phyloP scores from a whole-genome alignment of 768 basidiomycete species.

The Pluteus cervinus region DNA sequence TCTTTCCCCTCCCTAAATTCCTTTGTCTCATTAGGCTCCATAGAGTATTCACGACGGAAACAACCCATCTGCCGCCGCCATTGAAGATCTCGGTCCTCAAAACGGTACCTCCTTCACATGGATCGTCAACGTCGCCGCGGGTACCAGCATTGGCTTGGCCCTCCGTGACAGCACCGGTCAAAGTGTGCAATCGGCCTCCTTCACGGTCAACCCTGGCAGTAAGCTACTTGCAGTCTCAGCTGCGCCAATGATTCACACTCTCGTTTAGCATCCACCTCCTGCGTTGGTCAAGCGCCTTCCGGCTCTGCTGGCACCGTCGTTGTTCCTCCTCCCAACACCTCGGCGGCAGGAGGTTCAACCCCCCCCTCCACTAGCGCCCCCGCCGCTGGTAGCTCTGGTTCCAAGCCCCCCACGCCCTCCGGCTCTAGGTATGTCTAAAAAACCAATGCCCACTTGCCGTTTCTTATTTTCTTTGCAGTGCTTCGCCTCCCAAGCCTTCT shows the following conservation, averaged over 20 bases:
- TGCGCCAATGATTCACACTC: not conserved
- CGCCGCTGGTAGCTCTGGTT: not conserved
- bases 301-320: slow-evolving; percentile 10
- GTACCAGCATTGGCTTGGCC: slow-evolving; percentile 50
- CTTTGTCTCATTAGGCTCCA: not conserved
- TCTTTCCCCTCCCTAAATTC: slow-evolving; percentile 2
- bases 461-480: no score
- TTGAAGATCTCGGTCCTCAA: slow-evolving; percentile 40
- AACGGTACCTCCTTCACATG: slow-evolving; percentile 43
- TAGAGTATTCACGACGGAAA: slow-evolving; percentile 50
- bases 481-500: no score
- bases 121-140: slow-evolving; percentile 41
- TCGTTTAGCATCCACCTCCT: slow-evolving; percentile 26
- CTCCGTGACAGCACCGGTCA: slow-evolving; percentile 58
- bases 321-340: slow-evolving; percentile 12
- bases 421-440: no score
- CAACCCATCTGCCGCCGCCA: slow-evolving; percentile 33
- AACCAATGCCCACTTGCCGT: no score
- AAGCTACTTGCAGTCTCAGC: slow-evolving; percentile 18
- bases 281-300: slow-evolving; percentile 22
- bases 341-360: slow-evolving; percentile 12
- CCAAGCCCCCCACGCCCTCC: slow-evolving; percentile 10
- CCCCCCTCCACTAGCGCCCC: slow-evolving; percentile 12
- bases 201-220: slow-evolving; percentile 47
- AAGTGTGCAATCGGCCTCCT: slow-evolving; percentile 40